Percentiles rank a stretch among this genome's conserved stretches.
phyloP scores from a whole-genome alignment of 257 asterid genomes.

The Solanum boliviense region DNA sequence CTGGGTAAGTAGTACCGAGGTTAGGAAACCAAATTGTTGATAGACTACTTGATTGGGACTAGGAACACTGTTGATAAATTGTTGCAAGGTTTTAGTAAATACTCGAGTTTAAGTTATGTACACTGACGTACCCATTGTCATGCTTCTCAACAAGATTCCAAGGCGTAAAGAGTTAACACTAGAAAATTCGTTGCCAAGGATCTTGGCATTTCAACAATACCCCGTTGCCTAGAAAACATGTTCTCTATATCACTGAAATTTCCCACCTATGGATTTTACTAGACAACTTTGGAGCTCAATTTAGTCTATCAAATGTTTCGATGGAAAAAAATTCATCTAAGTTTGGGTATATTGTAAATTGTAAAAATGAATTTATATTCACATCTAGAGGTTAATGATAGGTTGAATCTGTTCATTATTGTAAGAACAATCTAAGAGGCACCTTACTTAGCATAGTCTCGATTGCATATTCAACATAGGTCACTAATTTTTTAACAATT shows the following conservation, averaged over 20 bases:
- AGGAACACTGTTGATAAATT: neutral
- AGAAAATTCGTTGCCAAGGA: no score
- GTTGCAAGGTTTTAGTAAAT: neutral
- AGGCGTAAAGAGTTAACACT: neutral
- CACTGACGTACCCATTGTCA: no score
- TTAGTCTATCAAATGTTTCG: neutral
- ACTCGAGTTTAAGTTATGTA: neutral
- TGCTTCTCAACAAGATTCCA: no score
- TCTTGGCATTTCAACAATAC: no score
- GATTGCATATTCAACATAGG: neutral
- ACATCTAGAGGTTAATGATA: neutral
- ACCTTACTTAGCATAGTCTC: neutral
- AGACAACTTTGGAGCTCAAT: neutral
- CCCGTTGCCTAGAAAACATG: no score
- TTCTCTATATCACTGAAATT: no score
- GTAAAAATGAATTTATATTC: neutral
- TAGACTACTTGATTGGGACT: neutral
- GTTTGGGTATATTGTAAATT: neutral
- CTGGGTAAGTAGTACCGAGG: neutral
- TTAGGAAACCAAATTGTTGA: neutral
- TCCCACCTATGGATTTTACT: no score
- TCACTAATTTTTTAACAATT: no score
- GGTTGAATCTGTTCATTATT: neutral
- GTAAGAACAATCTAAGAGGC: neutral
- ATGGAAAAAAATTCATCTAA: rapidly evolving